phyloP scores from a whole-genome alignment of 2,329 filamentous ascomycete species.

The Apiospora saccharicola region DNA sequence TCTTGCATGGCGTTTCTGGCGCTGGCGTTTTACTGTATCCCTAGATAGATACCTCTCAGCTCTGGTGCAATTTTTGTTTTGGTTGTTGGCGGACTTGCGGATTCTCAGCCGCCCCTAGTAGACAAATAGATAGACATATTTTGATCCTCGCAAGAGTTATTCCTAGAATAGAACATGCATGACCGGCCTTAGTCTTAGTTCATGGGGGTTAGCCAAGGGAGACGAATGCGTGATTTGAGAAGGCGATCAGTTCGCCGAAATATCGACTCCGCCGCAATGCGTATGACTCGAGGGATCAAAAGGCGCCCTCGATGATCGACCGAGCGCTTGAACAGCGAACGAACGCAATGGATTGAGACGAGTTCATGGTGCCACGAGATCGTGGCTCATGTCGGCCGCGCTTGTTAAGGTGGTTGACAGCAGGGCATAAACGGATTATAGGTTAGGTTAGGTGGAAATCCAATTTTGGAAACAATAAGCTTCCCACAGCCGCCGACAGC shows the following conservation, averaged over 20 bases:
- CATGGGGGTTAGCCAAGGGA: background rate
- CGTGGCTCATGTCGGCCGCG: conserved; percentile 7
- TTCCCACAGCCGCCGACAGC: conserved; percentile 16
- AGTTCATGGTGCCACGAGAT: conserved; percentile 2
- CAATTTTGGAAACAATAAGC: conserved; percentile 14
- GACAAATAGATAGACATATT: background rate
- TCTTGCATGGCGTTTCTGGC: conserved; percentile 10
- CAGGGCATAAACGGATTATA: too few relatives aligned
- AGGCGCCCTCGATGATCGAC: background rate
- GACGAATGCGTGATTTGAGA: conserved; percentile 1
- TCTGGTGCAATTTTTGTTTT: conserved; percentile 1
- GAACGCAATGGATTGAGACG: background rate
- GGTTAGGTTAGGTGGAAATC: background rate
- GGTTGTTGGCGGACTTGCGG: background rate
- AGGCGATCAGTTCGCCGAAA: background rate
- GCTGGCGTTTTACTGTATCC: background rate
- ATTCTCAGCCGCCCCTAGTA: background rate
- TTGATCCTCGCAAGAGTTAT: conserved; percentile 14
- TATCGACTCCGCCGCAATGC: background rate
- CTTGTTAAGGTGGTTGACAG: background rate
- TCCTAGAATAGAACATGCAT: conserved; percentile 9
- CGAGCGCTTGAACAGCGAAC: background rate
- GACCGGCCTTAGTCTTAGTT: background rate
- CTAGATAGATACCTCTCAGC: conserved; percentile 19
- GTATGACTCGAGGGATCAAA: conserved; percentile 2